Evolutionary conservation across 805 yeast genomes (phyloP).

Genomic region (Starmerella sirachaensis): DNA sequence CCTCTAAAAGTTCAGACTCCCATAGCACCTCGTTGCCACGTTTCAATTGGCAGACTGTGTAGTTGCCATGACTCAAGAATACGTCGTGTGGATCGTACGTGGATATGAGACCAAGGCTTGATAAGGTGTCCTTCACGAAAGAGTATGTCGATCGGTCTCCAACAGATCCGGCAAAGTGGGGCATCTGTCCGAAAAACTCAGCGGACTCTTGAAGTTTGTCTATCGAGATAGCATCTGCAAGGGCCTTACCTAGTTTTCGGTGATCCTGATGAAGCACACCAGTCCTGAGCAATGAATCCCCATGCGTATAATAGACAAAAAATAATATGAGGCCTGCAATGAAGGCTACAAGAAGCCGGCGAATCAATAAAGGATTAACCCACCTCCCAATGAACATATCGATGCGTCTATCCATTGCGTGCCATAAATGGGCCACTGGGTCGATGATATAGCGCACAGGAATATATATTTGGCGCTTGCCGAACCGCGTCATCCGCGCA

Average conservation of each 20-base stretch:
- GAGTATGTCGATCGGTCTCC: slow-evolving; percentile 68
- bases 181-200: slow-evolving; percentile 65
- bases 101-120: slow-evolving; percentile 41
- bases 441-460: slow-evolving; percentile 37
- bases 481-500: slow-evolving; percentile 9
- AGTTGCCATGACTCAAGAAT: slow-evolving; percentile 55
- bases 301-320: slow-evolving; percentile 34
- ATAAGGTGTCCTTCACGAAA: slow-evolving; percentile 49
- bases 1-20: slow-evolving; percentile 24
- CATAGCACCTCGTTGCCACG: slow-evolving; percentile 29
- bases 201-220: slow-evolving; percentile 50
- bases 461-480: slow-evolving; percentile 23
- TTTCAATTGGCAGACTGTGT: slow-evolving; percentile 24
- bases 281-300: slow-evolving; percentile 1
- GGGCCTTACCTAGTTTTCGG: slow-evolving; percentile 39
- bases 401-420: slow-evolving; percentile 31
- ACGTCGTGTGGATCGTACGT: slow-evolving; percentile 31
- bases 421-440: slow-evolving; percentile 36
- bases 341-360: slow-evolving; percentile 58
- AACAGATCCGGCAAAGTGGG: slow-evolving; percentile 78
- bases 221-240: slow-evolving; percentile 39
- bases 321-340: slow-evolving; percentile 48
- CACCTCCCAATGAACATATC: slow-evolving; percentile 49
- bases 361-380: slow-evolving; percentile 81
- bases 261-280: slow-evolving; percentile 49